These are phyloP conservation scores for Orbilia oligospora DNA, from an alignment of 2,329 filamentous ascomycete genomes.

Conservation along the genomic window DNA sequence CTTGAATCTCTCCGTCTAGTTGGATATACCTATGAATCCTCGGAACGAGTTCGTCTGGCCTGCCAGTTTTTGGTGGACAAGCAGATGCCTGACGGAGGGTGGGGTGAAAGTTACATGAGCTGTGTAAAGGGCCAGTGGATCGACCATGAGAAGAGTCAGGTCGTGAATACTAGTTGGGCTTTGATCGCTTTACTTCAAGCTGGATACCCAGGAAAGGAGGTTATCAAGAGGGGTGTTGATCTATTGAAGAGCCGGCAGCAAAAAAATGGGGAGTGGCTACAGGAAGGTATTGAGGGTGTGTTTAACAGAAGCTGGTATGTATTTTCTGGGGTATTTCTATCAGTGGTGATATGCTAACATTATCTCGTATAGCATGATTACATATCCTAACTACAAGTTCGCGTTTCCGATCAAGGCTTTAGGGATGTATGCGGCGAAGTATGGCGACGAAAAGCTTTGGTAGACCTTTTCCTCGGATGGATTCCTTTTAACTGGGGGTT, in stretches of 20 bases:
- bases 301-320: constrained; percentile 96
- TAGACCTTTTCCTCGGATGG: background rate
- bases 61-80: constrained; percentile 89
- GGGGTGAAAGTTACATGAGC: constrained; percentile 92
- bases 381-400: constrained; percentile 99
- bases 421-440: constrained; percentile 85
- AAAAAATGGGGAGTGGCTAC: constrained; percentile 90
- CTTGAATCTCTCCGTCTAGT: constrained; percentile 85
- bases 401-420: constrained; percentile 94
- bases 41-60: constrained; percentile 77
- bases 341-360: background rate
- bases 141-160: constrained; percentile 71
- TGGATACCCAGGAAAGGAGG: constrained; percentile 80
- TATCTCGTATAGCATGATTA: constrained; percentile 80
- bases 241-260: constrained; percentile 89
- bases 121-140: constrained; percentile 64
- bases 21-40: constrained; percentile 85
- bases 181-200: constrained; percentile 86
- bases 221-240: constrained; percentile 80
- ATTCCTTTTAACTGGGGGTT: background rate
- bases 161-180: constrained; percentile 96
- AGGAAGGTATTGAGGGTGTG: constrained; percentile 96
- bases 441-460: constrained; percentile 71
- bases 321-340: background rate
- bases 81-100: constrained; percentile 90